A percentile compares a stretch with the other conserved stretches of the same genome.
These are phyloP conservation scores for Populus tomentosa DNA, from an alignment of 441 rosid genomes.

Conservation along the genomic window DNA sequence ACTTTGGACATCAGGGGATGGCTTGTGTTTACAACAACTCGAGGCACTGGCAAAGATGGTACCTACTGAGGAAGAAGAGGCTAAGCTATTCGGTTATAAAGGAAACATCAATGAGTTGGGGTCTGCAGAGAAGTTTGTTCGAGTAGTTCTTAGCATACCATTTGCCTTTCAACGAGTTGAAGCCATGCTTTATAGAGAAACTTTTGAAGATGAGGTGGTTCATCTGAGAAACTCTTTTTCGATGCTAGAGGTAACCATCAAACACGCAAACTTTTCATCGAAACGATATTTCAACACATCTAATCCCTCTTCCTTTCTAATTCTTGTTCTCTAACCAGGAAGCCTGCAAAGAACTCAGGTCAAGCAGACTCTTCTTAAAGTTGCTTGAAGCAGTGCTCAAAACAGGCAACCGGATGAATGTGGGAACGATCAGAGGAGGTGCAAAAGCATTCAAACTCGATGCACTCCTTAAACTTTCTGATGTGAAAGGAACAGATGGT, in stretches of 20 bases:
- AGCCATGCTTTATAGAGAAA: constrained; percentile 85
- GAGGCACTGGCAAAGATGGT: constrained; percentile 92
- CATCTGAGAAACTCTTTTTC: constrained; percentile 85
- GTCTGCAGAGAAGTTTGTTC: constrained; percentile 77
- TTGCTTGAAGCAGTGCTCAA: constrained; percentile 89
- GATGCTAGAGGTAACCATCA: constrained; percentile 71
- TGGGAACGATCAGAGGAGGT: constrained; percentile 92
- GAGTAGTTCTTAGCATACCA: constrained; percentile 50
- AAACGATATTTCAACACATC: not conserved
- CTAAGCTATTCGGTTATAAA: constrained; percentile 57
- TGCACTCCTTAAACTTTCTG: constrained; percentile 88
- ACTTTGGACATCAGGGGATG: constrained; percentile 47
- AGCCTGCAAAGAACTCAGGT: constrained; percentile 93
- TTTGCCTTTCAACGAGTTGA: constrained; percentile 70
- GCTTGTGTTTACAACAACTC: constrained; percentile 67
- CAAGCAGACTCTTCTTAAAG: constrained; percentile 83
- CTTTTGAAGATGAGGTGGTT: constrained; percentile 84
- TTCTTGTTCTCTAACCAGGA: constrained; percentile 43
- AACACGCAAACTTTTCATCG: not conserved
- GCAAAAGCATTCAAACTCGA: constrained; percentile 95
- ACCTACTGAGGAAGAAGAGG: constrained; percentile 88
- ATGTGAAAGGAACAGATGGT: constrained; percentile 89
- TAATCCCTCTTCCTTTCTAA: not conserved
- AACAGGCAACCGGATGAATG: constrained; percentile 96
- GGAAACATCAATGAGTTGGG: constrained; percentile 74